Conservation (phyloP, 805 yeast species). For the Monosporozyma siamensis region DNA sequence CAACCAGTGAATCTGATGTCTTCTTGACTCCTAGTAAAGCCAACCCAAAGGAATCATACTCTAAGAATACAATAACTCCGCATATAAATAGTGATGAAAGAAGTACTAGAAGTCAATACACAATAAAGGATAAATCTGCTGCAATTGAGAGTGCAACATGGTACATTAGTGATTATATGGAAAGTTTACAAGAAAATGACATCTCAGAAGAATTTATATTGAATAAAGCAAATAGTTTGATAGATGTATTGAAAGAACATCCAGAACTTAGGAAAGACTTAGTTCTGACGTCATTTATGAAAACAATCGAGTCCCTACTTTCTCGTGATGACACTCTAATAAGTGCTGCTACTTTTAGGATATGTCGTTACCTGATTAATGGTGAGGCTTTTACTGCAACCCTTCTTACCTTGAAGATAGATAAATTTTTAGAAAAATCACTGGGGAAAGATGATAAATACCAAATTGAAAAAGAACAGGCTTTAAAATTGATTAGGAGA, state of each 20-base stretch:
- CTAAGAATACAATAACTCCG: neutral
- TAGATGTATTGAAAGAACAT: conserved; percentile 43
- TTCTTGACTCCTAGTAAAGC: neutral
- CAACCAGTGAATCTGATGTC: neutral
- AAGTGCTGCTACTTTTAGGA: conserved; percentile 65
- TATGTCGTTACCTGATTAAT: conserved; percentile 55
- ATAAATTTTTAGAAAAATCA: conserved; percentile 54
- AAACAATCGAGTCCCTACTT: conserved; percentile 51
- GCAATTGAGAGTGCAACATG: conserved; percentile 27
- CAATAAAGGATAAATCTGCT: neutral
- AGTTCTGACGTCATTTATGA: conserved; percentile 46
- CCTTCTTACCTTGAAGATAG: conserved; percentile 47
- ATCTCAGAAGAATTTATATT: conserved; percentile 27
- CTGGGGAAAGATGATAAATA: conserved; percentile 47
- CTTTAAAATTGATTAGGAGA: conserved; percentile 58
- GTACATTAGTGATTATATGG: conserved; percentile 30
- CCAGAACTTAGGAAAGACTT: conserved; percentile 59
- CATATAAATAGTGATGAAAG: neutral
- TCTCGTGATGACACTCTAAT: conserved; percentile 50
- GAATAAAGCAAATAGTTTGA: conserved; percentile 56
- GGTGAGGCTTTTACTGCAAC: conserved; percentile 45
- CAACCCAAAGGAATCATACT: neutral
- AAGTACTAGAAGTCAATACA: neutral
- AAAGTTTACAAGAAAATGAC: conserved; percentile 26
- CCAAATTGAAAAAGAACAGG: conserved; percentile 65